Base-by-base conservation (phyloP, 805 yeast genomes). In the Pichia phayaonensis region DNA sequence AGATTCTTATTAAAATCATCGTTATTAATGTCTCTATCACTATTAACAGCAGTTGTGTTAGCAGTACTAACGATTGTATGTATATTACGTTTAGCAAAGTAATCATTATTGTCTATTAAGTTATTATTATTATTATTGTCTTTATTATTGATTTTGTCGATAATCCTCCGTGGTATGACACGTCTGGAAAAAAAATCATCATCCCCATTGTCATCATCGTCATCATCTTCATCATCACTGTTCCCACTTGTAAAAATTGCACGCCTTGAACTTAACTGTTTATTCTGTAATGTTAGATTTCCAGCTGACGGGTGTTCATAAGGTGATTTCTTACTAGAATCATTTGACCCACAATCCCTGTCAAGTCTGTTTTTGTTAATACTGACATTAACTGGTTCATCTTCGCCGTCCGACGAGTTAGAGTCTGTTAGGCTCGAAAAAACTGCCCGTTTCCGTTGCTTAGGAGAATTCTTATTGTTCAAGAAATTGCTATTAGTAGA, bases 221-320 rank as follows among this genome's bases (percentile, higher is more conserved):
- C 47, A 11, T 40, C 31, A 40, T 52, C 49, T 20, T 43, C 45
- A 8, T 34, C 42, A 34, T 40, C 44, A 26, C 42, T 42, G 36
- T 23, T 36, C 20, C 52, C 52, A 40, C 48, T 45, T 2, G 48
- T 44, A 23, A 49, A 49, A 15, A 44, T 18, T 7, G 47, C 51
- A 18, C 34, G 45, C 20, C 51, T 29, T 8, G 31, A 23, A 6
- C 3, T 23, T 8, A 36, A 21, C 10, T 31, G 38, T n/a, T 34
- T n/a, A 34, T 34, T 34, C 20, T 34, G 38, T n/a, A 34, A n/a
- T 16, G 4, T 10, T n/a, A 10, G 18, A 24, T 24, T 41, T 41
- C 15, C 18, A 27, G 26, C 11, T 8, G 7, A 23, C 8, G 43
- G 13, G 11, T 20, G 22, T 11, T 44, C 38, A 40, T 43, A 42